Conservation (phyloP, 208 protist species). For the Angomonas ambiguus region DNA sequence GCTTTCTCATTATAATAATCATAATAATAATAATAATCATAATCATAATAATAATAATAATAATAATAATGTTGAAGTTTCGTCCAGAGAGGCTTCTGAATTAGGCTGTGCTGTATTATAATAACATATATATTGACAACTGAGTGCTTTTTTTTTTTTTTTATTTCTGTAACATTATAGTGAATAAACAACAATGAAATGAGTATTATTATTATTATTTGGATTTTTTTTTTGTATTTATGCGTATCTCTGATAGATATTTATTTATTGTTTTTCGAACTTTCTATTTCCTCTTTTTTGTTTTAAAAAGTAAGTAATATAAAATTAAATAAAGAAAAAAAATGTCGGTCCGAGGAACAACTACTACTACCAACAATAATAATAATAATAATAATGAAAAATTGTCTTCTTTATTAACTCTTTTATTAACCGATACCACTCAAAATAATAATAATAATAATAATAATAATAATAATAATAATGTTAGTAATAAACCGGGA, state of each 20-base stretch:
- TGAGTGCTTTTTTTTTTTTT: constrained; percentile 1
- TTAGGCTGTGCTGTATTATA: neutral
- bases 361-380: neutral
- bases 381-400: neutral
- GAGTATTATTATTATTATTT: neutral
- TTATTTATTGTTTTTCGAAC: neutral
- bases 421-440: neutral
- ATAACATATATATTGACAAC: neutral
- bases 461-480: constrained; percentile 5
- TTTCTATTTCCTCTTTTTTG: neutral
- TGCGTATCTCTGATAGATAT: no score
- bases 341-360: no score
- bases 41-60: neutral
- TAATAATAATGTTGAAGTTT: neutral
- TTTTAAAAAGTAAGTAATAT: neutral
- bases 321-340: no score
- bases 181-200: neutral
- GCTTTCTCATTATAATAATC: neutral
- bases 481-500: neutral
- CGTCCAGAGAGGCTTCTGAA: neutral
- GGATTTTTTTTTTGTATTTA: no score
- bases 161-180: constrained; percentile 3
- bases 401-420: neutral
- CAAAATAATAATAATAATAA: constrained; percentile 2
- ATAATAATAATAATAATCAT: neutral